Evolutionary conservation across 352 stramenopile species (phyloP), one percentile per base, ranked within the genome.

Genomic region (Pythium myriotylum): DNA sequence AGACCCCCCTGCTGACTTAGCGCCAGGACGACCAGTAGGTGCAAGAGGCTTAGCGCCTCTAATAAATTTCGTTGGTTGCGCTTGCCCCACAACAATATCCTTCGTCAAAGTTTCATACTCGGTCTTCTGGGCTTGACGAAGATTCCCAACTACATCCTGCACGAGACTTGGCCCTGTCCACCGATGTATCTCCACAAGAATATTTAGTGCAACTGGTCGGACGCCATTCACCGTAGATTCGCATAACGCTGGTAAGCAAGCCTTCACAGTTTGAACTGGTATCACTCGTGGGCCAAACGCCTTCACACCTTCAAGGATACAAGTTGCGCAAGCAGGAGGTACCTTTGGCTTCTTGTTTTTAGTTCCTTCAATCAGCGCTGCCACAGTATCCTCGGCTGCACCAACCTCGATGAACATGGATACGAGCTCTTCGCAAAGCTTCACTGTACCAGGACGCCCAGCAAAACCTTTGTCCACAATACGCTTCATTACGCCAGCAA

Each of bases 331-430:
- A 0, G 81, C 84, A 12, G 88, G 84, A 19, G 88, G 86, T 0
- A 94, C 86, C 27, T 96, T 96, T 1, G 86, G 88, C 51, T 96
- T 96, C 40, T 88, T 89, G 62, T 95, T 93, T 40, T 86, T 90
- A 2, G 85, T 91, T 26, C 86, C 88, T 84, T 95, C 86, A 20
- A 96, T 70, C 1, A 96, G 56, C 20, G 84, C 78, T 5, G 37
- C 67, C 10, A 93, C 71, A 5, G 88, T 95, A 39, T 92, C 79
- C 65, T 94, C 84, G 0, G 75, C 85, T 8, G 85, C 86, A 17
- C 86, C 84, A 8, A 75, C 76, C 65, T 88, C 83, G 46, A 96
- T 77, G 58, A 94, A 92, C 9, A 74, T 78, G 3, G 73, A 67
- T 8, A 90, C 84, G 8, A 96, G 65, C 20, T 94, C 84, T 59